Conservation (phyloP, 2,329 filamentous ascomycete genomes). For the Mycosphaerella arachidis region DNA sequence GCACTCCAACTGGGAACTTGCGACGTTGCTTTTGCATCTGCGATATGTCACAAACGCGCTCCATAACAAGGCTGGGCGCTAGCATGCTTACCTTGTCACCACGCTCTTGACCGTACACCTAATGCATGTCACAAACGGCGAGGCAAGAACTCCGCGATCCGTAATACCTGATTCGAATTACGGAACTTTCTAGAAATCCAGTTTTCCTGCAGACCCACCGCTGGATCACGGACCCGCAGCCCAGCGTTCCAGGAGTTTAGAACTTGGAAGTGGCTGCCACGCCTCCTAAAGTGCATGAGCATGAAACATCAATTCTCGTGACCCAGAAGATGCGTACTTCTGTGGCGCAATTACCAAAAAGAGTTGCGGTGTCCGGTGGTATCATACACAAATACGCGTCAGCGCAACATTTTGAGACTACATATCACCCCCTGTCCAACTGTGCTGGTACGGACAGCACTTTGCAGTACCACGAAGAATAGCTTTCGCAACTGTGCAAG, state of each 20-base stretch:
- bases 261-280: conserved; percentile 1
- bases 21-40: not conserved
- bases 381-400: not conserved
- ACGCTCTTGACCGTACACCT: not conserved
- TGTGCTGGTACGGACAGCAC: not conserved
- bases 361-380: not conserved
- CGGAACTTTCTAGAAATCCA: not conserved
- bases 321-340: not conserved
- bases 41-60: conserved; percentile 5
- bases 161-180: not conserved
- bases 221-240: too few species aligned
- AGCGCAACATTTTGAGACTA: not conserved
- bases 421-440: not conserved
- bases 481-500: not conserved
- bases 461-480: not conserved
- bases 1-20: not conserved
- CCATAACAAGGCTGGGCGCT: not conserved
- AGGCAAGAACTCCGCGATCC: not conserved
- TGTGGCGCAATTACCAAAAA: not conserved
- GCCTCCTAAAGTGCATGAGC: not conserved
- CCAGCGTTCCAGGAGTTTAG: not conserved
- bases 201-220: not conserved
- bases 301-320: conserved; percentile 6
- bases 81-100: not conserved
- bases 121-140: not conserved